phyloP scores from a whole-genome alignment of 805 yeast genomes.

The Sungouiella blattae region DNA sequence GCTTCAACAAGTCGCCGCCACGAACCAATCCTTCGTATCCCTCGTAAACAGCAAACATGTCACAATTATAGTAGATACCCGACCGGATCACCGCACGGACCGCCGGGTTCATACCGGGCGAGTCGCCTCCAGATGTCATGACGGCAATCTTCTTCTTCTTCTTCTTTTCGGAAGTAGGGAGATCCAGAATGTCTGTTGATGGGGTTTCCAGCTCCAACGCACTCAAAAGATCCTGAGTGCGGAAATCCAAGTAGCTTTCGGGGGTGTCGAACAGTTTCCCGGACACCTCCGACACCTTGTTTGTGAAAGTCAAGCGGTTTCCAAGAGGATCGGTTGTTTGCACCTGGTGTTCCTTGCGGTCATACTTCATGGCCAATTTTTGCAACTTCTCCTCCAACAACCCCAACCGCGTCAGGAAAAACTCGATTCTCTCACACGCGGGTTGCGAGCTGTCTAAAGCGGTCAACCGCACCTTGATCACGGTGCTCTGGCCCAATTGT shows the following conservation, averaged over 20 bases:
- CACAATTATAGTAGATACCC: slow-evolving; percentile 61
- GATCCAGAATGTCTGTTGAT: background rate
- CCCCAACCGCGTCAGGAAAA: slow-evolving; percentile 30
- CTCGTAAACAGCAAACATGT: slow-evolving; percentile 65
- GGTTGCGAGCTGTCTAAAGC: slow-evolving; percentile 9
- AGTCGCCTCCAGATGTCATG: slow-evolving; percentile 81
- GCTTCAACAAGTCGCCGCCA: slow-evolving; percentile 55
- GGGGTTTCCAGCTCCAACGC: slow-evolving; percentile 3
- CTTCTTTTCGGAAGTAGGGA: slow-evolving; percentile 2
- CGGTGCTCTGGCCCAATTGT: slow-evolving; percentile 24
- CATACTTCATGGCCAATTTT: slow-evolving; percentile 3
- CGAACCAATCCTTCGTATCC: slow-evolving; percentile 72
- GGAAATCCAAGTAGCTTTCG: slow-evolving; percentile 25
- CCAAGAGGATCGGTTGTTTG: slow-evolving; percentile 32
- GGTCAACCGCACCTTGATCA: slow-evolving; percentile 35
- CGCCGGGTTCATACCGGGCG: slow-evolving; percentile 78
- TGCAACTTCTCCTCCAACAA: slow-evolving; percentile 19
- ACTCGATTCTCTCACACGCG: slow-evolving; percentile 20
- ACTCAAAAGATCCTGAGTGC: slow-evolving; percentile 21
- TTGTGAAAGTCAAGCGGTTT: slow-evolving; percentile 27
- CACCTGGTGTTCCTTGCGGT: slow-evolving; percentile 8
- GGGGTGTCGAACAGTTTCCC: slow-evolving; percentile 18
- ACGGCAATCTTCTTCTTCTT: slow-evolving; percentile 55
- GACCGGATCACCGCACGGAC: slow-evolving; percentile 72
- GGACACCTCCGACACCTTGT: slow-evolving; percentile 19